Percentiles rank a stretch among this genome's conserved stretches.
phyloP scores from a whole-genome alignment of 2,329 filamentous ascomycete species.

The Stemphylium beticola region DNA sequence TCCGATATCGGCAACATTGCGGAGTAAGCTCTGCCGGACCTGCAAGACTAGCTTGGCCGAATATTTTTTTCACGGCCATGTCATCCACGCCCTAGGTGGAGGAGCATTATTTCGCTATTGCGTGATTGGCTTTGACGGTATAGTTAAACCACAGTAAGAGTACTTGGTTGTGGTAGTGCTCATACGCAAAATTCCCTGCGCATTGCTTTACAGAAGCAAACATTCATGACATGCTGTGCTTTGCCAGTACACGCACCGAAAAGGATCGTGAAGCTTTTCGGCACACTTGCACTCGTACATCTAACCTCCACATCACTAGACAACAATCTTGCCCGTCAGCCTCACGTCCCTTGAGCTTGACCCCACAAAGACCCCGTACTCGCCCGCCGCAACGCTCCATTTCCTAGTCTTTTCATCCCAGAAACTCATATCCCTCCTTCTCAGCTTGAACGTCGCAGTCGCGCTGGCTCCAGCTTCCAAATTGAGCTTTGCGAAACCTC shows the following conservation, averaged over 20 bases:
- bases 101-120: neutral
- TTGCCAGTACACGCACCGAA: neutral
- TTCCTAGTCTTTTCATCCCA: slow-evolving; percentile 43
- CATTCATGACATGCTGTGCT: neutral
- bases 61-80: neutral
- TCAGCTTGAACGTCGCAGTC: slow-evolving; percentile 43
- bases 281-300: neutral
- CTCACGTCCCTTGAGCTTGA: slow-evolving; percentile 47
- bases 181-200: neutral
- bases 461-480: slow-evolving; percentile 37
- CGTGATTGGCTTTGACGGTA: neutral
- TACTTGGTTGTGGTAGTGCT: neutral
- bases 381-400: slow-evolving; percentile 46
- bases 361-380: slow-evolving; percentile 42
- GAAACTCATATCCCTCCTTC: slow-evolving; percentile 46
- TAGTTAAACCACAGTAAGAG: neutral
- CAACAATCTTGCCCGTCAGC: slow-evolving; percentile 42
- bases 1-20: slow-evolving; percentile 3
- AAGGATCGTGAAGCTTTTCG: neutral
- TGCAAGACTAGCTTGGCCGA: neutral
- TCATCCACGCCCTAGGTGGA: slow-evolving; percentile 2
- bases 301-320: slow-evolving; percentile 20
- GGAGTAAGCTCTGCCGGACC: neutral
- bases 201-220: neutral
- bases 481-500: slow-evolving; percentile 47